Conservation (phyloP, 2,329 filamentous ascomycete species). For the Lachnellula cervina region DNA sequence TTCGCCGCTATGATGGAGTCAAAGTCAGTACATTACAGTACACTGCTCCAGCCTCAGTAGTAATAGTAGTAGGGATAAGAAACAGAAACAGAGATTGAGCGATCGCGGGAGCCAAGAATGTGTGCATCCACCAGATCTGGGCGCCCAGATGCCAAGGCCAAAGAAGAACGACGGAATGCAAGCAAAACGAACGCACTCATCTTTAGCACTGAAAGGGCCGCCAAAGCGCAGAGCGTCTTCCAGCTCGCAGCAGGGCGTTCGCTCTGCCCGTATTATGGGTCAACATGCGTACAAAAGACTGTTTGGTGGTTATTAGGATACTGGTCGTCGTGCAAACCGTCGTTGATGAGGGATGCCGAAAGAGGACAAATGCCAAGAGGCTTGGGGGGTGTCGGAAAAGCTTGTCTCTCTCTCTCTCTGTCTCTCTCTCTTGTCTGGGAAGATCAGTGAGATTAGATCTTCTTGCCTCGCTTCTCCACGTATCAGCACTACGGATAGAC, state of each 20-base stretch:
- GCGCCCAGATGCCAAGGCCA: background rate
- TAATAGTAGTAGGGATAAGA: background rate
- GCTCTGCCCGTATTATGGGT: background rate
- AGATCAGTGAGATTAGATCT: no score
- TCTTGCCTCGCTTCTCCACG: no score
- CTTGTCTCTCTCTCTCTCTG: no score
- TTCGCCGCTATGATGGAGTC: constrained; percentile 20
- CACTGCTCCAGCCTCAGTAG: no score
- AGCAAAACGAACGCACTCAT: background rate
- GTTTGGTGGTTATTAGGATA: background rate
- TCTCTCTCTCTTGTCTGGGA: no score
- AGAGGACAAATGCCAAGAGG: background rate
- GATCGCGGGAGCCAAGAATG: background rate
- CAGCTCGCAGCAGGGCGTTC: background rate
- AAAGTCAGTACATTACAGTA: constrained; percentile 5
- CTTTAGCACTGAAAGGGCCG: background rate
- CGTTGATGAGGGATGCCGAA: no score
- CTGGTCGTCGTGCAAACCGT: no score
- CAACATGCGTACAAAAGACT: background rate
- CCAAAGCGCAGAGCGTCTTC: background rate
- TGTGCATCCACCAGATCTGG: background rate
- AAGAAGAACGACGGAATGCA: background rate
- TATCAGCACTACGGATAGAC: background rate
- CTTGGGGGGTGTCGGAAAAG: background rate
- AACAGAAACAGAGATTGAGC: background rate